Base-by-base conservation (phyloP, 1,139 yeast genomes). In the Kluyveromyces marxianus region DNA sequence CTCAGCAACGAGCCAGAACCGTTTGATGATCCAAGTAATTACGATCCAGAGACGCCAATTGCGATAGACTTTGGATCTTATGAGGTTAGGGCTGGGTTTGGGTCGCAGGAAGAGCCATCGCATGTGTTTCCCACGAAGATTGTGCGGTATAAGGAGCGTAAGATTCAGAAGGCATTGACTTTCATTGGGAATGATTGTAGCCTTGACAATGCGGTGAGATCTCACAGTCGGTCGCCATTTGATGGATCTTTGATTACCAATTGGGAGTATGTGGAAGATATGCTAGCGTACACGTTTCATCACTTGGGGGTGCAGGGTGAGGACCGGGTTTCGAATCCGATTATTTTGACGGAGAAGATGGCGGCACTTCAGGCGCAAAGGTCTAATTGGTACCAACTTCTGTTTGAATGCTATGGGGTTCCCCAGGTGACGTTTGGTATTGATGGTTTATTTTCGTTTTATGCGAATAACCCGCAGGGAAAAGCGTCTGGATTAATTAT, bases 201-300 rank as follows among this genome's bases (percentile, higher is more conserved):
- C 58, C 62, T 86, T 30, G 97, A 90, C 57, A 75, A 81, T 4
- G 69, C 83, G 5, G 75, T 85, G 40, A 76, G 82, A 51, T 74
- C 86, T 28, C 81, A 83, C 42, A 76, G 87, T 41, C 81, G 79
- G 57, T 72, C 86, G 3, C 96, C 97, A 0, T 92, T 77, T 60
- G 98, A 94, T 64, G 96, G 96, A 0, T 77, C 88, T 3, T 68
- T 88, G 54, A 71, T 92, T 34, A 81, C 95, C 29, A 92, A 90
- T 63, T 94, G 98, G 97, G 98, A 94, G 49, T 78, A 83, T 48
- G 76, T 84, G 6, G 98, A 94, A 62, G 76, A 74, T 47, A 76
- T 92, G 46, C 64, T 94, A 47, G 97, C 92, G 62, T 92, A 89
- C 60, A 72, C 92, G 0, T 83, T 92, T 61, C 77, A 81, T 48